These are phyloP conservation scores for Hypoxylon fuscum DNA, from an alignment of 495 filamentous ascomycete genomes.

Conservation along the genomic window DNA sequence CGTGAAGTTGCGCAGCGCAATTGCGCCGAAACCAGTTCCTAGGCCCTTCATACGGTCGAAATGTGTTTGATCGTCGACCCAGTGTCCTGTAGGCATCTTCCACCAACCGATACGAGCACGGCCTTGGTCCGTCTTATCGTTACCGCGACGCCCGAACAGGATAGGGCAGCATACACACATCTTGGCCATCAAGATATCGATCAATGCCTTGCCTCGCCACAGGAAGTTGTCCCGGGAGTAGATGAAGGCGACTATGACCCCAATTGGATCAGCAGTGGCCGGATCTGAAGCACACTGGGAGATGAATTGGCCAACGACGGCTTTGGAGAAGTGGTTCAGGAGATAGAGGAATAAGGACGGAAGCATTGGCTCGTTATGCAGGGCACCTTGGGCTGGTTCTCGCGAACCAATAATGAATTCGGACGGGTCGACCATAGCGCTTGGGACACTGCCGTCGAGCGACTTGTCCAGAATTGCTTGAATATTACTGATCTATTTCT, in stretches of 20 bases:
- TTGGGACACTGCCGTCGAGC: slow-evolving; percentile 52
- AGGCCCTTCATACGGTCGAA: slow-evolving; percentile 84
- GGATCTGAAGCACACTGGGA: slow-evolving; percentile 75
- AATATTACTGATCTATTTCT: slow-evolving; percentile 57
- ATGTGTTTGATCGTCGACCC: slow-evolving; percentile 72
- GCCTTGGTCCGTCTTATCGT: slow-evolving; percentile 76
- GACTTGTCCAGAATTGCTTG: slow-evolving; percentile 50
- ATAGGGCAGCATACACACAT: slow-evolving; percentile 82
- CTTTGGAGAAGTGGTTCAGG: slow-evolving; percentile 84
- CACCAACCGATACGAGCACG: slow-evolving; percentile 79
- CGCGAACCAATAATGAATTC: slow-evolving; percentile 69
- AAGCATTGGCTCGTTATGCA: slow-evolving; percentile 61
- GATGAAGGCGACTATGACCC: slow-evolving; percentile 75
- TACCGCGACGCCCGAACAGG: slow-evolving; percentile 83
- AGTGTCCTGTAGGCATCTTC: slow-evolving; percentile 56
- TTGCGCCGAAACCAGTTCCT: slow-evolving; percentile 81
- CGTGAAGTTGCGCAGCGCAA: slow-evolving; percentile 82
- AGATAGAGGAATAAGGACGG: slow-evolving; percentile 82
- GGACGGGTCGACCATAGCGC: slow-evolving; percentile 71
- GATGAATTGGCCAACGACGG: slow-evolving; percentile 76
- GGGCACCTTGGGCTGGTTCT: slow-evolving; percentile 59
- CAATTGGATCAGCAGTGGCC: slow-evolving; percentile 83
- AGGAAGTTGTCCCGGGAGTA: slow-evolving; percentile 73
- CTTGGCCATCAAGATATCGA: slow-evolving; percentile 91
- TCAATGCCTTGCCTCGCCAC: slow-evolving; percentile 75